Percentiles rank a stretch among this genome's conserved stretches.
Conservation (phyloP, 768 basidiomycete species). For the Lentinula detonsa region DNA sequence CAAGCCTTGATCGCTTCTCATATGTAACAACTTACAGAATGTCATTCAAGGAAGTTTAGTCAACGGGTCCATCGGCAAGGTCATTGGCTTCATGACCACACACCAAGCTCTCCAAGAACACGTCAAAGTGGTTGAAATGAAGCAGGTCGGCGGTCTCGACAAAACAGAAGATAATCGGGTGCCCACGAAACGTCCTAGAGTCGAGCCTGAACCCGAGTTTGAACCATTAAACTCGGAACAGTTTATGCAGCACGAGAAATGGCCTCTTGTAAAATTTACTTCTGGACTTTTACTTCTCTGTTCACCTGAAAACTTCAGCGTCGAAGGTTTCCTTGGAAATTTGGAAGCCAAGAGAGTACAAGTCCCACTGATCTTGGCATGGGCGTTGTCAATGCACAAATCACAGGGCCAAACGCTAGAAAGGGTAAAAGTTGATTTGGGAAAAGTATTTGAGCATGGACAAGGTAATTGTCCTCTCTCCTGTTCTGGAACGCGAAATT, state of each 20-base stretch:
- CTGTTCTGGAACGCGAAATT: not conserved
- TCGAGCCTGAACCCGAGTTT: not conserved
- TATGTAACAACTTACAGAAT: constrained; percentile 37
- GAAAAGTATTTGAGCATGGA: constrained; percentile 72
- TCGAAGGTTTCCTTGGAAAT: constrained; percentile 52
- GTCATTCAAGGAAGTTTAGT: constrained; percentile 61
- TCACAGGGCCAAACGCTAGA: constrained; percentile 88
- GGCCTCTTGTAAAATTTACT: constrained; percentile 60
- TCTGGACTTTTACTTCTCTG: constrained; percentile 41
- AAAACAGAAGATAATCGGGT: not conserved
- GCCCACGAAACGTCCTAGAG: not conserved
- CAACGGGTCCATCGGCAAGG: constrained; percentile 63
- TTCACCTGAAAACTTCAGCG: constrained; percentile 53
- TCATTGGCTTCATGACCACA: constrained; percentile 41
- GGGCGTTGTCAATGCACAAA: constrained; percentile 87
- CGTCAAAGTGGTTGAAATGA: constrained; percentile 31
- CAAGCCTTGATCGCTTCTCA: not conserved
- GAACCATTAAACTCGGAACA: not conserved
- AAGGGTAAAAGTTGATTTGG: constrained; percentile 74
- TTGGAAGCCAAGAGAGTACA: constrained; percentile 52
- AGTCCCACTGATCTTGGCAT: constrained; percentile 75
- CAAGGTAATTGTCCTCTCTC: constrained; percentile 47
- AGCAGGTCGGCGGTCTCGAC: constrained; percentile 1
- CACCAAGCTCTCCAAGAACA: constrained; percentile 33
- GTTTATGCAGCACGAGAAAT: constrained; percentile 20